A percentile compares a stretch with the other conserved stretches of the same genome.
Evolutionary conservation across 2,329 filamentous ascomycete species (phyloP).

Genomic region (Colletotrichum theobromicola): DNA sequence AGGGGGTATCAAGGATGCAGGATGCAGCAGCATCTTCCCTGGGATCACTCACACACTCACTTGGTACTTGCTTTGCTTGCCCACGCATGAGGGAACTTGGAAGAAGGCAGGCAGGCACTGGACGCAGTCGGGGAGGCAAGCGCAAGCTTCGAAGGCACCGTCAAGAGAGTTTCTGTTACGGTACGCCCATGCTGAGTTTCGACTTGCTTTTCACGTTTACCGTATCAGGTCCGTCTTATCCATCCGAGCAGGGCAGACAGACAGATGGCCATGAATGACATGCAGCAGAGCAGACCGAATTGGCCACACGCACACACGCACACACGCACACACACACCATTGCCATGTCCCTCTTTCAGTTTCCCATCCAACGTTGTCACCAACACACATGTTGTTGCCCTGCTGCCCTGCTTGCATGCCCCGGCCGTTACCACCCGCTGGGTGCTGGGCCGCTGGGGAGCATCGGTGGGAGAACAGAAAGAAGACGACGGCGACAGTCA

Average conservation of each 20-base stretch:
- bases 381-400: not conserved
- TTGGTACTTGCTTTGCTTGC: not conserved
- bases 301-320: not conserved
- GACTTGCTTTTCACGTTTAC: not conserved
- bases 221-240: not conserved
- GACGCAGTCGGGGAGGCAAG: not conserved
- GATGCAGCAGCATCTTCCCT: not conserved
- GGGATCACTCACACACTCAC: not conserved
- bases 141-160: not conserved
- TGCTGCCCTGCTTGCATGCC: not conserved
- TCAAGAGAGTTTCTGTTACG: not conserved
- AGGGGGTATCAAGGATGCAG: not conserved
- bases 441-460: slow-evolving; percentile 12
- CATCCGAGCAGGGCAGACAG: not conserved
- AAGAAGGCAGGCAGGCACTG: not conserved
- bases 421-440: not conserved
- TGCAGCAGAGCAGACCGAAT: not conserved
- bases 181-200: not conserved
- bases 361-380: not conserved
- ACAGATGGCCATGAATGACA: not conserved
- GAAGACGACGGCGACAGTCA: not conserved
- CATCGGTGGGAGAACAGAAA: not conserved
- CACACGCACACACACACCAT: not conserved
- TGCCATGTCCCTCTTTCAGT: not conserved
- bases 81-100: not conserved